phyloP scores from a whole-genome alignment of 2,329 filamentous ascomycete species.

The Teratosphaeria pseudoeucalypti region DNA sequence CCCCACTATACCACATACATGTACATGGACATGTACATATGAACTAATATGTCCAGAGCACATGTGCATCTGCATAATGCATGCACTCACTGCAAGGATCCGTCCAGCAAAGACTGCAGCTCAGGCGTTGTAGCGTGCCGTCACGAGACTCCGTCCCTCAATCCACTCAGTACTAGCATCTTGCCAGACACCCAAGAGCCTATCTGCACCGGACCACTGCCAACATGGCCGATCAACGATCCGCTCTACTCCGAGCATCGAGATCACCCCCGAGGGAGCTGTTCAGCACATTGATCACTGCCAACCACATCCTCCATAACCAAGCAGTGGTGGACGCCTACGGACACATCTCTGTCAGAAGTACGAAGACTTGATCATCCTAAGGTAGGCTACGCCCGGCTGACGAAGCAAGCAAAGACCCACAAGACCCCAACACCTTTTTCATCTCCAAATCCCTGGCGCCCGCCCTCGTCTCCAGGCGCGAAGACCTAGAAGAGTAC shows the following conservation, averaged over 20 bases:
- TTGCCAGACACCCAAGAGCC: not conserved
- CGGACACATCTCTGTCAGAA: slow-evolving; percentile 27
- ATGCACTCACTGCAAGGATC: not conserved
- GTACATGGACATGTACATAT: not conserved
- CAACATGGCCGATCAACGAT: slow-evolving; percentile 1
- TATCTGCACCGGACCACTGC: not conserved
- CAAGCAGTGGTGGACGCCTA: slow-evolving; percentile 24
- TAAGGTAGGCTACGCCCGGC: not conserved
- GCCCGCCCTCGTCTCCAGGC: slow-evolving; percentile 32
- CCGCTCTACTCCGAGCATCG: slow-evolving; percentile 20
- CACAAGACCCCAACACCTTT: slow-evolving; percentile 29
- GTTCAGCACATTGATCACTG: slow-evolving; percentile 26
- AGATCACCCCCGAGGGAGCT: slow-evolving; percentile 16
- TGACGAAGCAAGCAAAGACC: slow-evolving; percentile 7
- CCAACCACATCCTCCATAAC: slow-evolving; percentile 27
- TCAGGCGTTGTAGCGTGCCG: not conserved
- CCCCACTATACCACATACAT: not conserved
- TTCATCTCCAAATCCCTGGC: slow-evolving; percentile 36
- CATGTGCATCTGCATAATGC: no score
- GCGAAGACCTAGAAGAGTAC: slow-evolving; percentile 36
- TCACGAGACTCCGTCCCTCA: not conserved
- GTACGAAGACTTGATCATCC: not conserved
- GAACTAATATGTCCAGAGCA: no score
- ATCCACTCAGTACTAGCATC: not conserved
- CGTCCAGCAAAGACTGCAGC: not conserved